Evolutionary conservation across 768 basidiomycete genomes (phyloP).

Genomic region (Suillus plorans): DNA sequence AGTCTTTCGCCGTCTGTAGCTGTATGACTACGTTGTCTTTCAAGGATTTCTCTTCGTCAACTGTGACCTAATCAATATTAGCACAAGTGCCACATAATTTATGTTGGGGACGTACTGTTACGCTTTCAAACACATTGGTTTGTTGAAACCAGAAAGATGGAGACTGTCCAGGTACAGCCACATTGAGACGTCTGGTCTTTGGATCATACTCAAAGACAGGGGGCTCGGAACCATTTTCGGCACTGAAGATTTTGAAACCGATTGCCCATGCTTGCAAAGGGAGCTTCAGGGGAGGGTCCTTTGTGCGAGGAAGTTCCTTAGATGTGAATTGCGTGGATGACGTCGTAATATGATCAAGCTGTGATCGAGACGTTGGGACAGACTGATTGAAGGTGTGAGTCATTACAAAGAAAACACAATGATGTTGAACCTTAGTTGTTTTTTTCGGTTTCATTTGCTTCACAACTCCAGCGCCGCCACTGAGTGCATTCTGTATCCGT

Average conservation of each 20-base stretch:
- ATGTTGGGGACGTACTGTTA: neutral
- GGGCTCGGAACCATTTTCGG: neutral
- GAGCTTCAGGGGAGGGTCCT: constrained; percentile 4
- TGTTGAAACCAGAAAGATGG: neutral
- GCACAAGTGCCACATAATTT: neutral
- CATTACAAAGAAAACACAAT: neutral
- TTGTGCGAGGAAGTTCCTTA: neutral
- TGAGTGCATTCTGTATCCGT: neutral
- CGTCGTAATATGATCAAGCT: constrained; percentile 23
- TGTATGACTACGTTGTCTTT: constrained; percentile 21
- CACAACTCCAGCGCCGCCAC: neutral
- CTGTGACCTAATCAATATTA: constrained; percentile 23
- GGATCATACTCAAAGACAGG: neutral
- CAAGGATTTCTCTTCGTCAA: constrained; percentile 11
- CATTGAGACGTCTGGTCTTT: neutral
- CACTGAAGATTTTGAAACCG: constrained; percentile 14
- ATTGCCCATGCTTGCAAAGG: constrained; percentile 31
- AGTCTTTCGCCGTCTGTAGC: constrained; percentile 13
- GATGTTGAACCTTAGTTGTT: constrained; percentile 19
- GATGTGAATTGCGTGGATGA: constrained; percentile 27
- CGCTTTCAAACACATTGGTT: neutral
- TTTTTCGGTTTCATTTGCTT: constrained; percentile 26
- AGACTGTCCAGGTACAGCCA: neutral
- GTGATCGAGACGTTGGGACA: neutral
- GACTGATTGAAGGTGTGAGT: neutral